Evolutionary conservation across 2,329 filamentous ascomycete species (phyloP).

Genomic region (Ceratocystis cacaofunesta): DNA sequence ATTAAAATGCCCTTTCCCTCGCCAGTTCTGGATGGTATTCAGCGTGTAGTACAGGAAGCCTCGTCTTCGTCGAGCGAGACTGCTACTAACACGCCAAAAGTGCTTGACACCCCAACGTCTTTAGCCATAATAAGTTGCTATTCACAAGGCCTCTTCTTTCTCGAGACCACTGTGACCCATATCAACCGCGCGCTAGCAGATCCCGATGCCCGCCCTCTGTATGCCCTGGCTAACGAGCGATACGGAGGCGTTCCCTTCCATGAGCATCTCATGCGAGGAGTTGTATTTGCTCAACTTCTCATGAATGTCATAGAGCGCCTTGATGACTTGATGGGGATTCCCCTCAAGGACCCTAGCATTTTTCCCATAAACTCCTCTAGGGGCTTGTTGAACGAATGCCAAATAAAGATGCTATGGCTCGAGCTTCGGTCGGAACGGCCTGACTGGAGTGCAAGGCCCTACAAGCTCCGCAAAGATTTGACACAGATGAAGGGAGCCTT

Average conservation of each 20-base stretch:
- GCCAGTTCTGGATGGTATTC: not conserved
- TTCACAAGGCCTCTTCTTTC: slow-evolving; percentile 21
- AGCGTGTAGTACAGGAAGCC: slow-evolving; percentile 4
- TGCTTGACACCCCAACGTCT: slow-evolving; percentile 21
- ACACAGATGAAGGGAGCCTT: not conserved
- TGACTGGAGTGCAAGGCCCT: slow-evolving; percentile 13
- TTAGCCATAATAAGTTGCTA: slow-evolving; percentile 24
- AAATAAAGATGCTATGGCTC: slow-evolving; percentile 12
- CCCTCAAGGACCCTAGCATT: slow-evolving; percentile 12
- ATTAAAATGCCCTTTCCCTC: not conserved
- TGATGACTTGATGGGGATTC: slow-evolving; percentile 22
- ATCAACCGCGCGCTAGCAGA: slow-evolving; percentile 19
- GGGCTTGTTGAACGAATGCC: slow-evolving; percentile 3
- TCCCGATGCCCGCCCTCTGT: slow-evolving; percentile 13
- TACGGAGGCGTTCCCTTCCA: slow-evolving; percentile 21
- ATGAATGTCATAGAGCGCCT: slow-evolving; percentile 21
- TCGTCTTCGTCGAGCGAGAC: not conserved
- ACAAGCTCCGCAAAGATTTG: slow-evolving; percentile 3
- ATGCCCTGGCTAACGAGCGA: slow-evolving; percentile 19
- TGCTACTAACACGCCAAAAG: not conserved
- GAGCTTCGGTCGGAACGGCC: slow-evolving; percentile 6
- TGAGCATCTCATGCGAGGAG: slow-evolving; percentile 21
- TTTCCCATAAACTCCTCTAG: not conserved
- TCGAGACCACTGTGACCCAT: slow-evolving; percentile 20
- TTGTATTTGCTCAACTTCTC: slow-evolving; percentile 22